Conservation (phyloP, 139 green algal species). For the Diplosphaera chodatii region DNA sequence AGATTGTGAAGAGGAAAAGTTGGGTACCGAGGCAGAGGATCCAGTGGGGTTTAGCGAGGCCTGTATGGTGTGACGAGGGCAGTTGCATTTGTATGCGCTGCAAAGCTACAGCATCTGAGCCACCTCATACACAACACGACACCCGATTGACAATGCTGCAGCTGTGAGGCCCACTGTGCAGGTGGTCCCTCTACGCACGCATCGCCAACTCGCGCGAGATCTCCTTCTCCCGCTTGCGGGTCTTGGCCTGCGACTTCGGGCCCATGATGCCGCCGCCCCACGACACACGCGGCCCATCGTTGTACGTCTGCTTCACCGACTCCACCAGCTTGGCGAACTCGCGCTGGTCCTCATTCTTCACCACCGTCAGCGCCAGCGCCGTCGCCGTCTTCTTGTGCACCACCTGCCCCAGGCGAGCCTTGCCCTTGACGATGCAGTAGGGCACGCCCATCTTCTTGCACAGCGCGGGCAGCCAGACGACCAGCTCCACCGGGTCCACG, state of each 20-base stretch:
- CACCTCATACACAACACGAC: too few species aligned
- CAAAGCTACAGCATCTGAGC: too few species aligned
- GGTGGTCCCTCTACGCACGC: constrained; percentile 26
- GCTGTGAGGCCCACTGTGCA: neutral
- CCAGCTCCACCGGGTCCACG: constrained; percentile 98
- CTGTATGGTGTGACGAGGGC: too few species aligned
- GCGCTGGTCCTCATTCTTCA: constrained; percentile 97
- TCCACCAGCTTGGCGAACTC: constrained; percentile 98
- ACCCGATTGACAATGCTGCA: too few species aligned
- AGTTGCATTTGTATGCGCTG: too few species aligned
- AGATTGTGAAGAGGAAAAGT: too few species aligned
- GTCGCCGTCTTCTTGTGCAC: constrained; percentile 99
- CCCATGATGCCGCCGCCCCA: constrained; percentile 99
- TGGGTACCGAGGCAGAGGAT: too few species aligned
- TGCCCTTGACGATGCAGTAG: constrained; percentile 98
- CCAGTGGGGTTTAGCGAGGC: too few species aligned
- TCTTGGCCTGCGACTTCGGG: constrained; percentile 84
- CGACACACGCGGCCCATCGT: constrained; percentile 73
- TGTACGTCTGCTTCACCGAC: constrained; percentile 81
- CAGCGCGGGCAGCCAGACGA: constrained; percentile 97
- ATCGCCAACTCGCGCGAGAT: constrained; percentile 81
- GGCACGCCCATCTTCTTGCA: constrained; percentile 99
- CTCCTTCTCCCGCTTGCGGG: constrained; percentile 72
- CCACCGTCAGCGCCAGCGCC: constrained; percentile 81
- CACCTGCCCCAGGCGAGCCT: constrained; percentile 82